Base-by-base conservation (phyloP, 176 grass and related monocot genomes). In the Areca catechu region DNA sequence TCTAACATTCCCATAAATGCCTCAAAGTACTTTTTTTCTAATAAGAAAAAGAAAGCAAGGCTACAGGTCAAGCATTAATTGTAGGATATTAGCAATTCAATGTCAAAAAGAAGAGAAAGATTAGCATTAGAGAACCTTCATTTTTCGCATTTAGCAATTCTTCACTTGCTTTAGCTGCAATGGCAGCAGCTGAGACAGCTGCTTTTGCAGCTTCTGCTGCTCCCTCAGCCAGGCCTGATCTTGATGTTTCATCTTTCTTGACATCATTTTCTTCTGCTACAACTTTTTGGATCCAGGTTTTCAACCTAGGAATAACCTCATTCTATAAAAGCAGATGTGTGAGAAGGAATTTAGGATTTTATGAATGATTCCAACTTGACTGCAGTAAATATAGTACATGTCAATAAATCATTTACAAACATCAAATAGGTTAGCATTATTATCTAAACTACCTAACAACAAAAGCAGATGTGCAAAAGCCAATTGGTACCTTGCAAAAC, bases 1-100 rank as follows among this genome's bases (percentile, higher is more conserved):
- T 90, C 83, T 54, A 96, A 59, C 55, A 86, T 83, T 66, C 74
- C 62, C 67, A 82, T 74, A 54, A 90, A 79, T 49, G 76, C 81
- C 34, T 79, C 62, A 53, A 81, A 95, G 77, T 74, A 87, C 70
- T 80, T 81, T 62, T 70, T 82, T 66, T 90, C 91, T 95, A 56
- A 65, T 25, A 58, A 66, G 22, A 52, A 57, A 16, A 61, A 59
- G 28, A 12, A 66, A 29, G 68, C 9, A 43, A 43, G 34, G 34
- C 34, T 43, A 2, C 34, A 12, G 14, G 9, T 43, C 34, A 43
- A 29, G 14, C 34, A 12, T 12, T 43, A 43, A 12, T 43, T 14
- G 34, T 43, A 12, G 9, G 34, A 43, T 43, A 43, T 43, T 43
- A 43, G 34, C 14, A 10, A 43, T 43, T 43, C 34, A 14, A 43